These are phyloP conservation scores for Aureobasidium sp. DNA, from an alignment of 2,329 filamentous ascomycete species.

Conservation along the genomic window DNA sequence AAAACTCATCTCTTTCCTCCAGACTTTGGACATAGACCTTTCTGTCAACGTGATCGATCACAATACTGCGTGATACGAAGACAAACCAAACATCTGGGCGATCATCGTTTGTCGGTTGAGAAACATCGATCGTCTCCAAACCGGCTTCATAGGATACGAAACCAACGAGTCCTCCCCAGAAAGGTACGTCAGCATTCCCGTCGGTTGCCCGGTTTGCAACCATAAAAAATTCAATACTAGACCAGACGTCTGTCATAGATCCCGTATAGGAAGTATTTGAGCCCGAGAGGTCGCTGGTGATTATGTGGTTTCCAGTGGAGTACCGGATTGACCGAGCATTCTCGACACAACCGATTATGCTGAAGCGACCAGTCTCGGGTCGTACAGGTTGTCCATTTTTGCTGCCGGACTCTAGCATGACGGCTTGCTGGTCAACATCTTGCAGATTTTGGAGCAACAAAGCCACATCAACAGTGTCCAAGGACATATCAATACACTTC, in stretches of 20 bases:
- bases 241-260: constrained; percentile 9
- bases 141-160: constrained; percentile 81
- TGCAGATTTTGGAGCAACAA: constrained; percentile 30
- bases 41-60: constrained; percentile 61
- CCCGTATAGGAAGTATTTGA: not conserved
- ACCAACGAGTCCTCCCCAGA: constrained; percentile 77
- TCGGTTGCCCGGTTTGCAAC: constrained; percentile 25
- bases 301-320: constrained; percentile 7
- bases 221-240: constrained; percentile 30
- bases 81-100: constrained; percentile 65
- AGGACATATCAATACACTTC: not conserved
- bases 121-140: constrained; percentile 50
- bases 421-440: constrained; percentile 27
- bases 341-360: constrained; percentile 62
- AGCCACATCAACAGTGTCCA: constrained; percentile 23
- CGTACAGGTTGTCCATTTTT: constrained; percentile 33
- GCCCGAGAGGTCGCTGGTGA: constrained; percentile 2
- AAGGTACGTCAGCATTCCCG: constrained; percentile 42
- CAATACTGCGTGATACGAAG: constrained; percentile 68
- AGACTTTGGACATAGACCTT: constrained; percentile 60
- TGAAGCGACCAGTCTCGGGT: constrained; percentile 53
- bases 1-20: constrained; percentile 32
- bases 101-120: constrained; percentile 28
- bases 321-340: constrained; percentile 31
- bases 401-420: constrained; percentile 40